Evolutionary conservation across 768 basidiomycete genomes (phyloP).

Genomic region (Strobilomyces confusus): DNA sequence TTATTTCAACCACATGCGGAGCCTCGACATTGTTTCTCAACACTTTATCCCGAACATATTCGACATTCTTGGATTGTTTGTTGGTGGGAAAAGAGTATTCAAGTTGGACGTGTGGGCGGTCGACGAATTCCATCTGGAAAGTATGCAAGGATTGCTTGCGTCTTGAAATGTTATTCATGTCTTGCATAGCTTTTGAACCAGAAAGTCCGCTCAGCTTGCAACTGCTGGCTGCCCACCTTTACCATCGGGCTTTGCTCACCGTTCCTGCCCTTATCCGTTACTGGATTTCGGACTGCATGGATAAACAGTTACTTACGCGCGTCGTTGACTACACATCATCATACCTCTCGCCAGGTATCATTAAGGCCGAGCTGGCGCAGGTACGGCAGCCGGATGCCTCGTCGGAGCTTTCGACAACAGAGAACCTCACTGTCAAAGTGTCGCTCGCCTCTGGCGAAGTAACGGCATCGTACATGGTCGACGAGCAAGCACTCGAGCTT

Average conservation of each 20-base stretch:
- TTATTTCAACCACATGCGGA: conserved; percentile 84
- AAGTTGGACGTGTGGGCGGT: conserved; percentile 85
- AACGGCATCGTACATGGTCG: conserved; percentile 77
- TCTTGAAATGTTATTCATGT: neutral
- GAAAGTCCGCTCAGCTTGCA: conserved; percentile 48
- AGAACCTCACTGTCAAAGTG: conserved; percentile 79
- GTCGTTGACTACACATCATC: conserved; percentile 76
- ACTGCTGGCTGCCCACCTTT: conserved; percentile 81
- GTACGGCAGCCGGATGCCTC: conserved; percentile 53
- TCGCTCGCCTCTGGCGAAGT: conserved; percentile 73
- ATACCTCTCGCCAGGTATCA: conserved; percentile 87
- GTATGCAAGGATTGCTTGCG: conserved; percentile 39
- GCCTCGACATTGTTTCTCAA: conserved; percentile 55
- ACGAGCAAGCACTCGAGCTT: conserved; percentile 92
- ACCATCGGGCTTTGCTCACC: conserved; percentile 79
- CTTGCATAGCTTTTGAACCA: conserved; percentile 51
- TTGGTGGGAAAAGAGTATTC: conserved; percentile 60
- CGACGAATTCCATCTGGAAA: conserved; percentile 74
- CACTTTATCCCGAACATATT: conserved; percentile 74
- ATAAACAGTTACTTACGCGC: conserved; percentile 77
- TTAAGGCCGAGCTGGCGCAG: conserved; percentile 74
- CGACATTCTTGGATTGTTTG: conserved; percentile 60
- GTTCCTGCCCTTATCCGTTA: conserved; percentile 81
- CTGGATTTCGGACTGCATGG: conserved; percentile 86
- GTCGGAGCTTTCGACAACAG: conserved; percentile 58